Evolutionary conservation across 805 yeast genomes (phyloP), one percentile per base, ranked within the genome.

Genomic region (Lachancea cidri): DNA sequence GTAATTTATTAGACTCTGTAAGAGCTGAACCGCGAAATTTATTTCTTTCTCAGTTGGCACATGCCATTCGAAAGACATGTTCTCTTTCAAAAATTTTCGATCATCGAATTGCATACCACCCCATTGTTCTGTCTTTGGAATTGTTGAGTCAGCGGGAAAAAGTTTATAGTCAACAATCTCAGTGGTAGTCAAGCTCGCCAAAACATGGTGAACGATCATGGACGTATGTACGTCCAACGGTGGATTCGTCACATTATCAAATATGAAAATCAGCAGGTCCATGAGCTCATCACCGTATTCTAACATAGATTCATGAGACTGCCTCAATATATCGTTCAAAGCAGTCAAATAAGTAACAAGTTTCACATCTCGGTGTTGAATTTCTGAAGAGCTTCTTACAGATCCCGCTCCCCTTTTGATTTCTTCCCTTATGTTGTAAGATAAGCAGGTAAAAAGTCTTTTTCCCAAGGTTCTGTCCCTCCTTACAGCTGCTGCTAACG

Each of bases 351-450:
- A 76, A 77, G 95, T 78, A 22, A 78, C 77, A 6, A 93, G 64
- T 15, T 81, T 75, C 22, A 81, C 82, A 60, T 93, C 98, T 32
- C 88, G 72, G n/a, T 85, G 85, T 19, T 79, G 70, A 18, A 83
- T 70, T 22, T 83, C 89, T 5, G 73, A 67, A 0, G 82, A 77
- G 4, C 70, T 77, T 57, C 96, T 73, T 0, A 80, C 67, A 1
- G 74, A 63, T 3, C 97, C 98, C 0, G 97, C 97, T 48, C 89
- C 84, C 48, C 81, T 86, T 8, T 66, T 66, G 16, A 91, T 70
- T 55, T 91, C 95, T 25, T 72, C 77, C 29, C 70, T 66, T 18
- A 89, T 79, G 39, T 72, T 72, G 4, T 67, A 46, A n/a, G 56
- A 47, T 18, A 68, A 39, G 7, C 43, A 45, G 1, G 47, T 37